phyloP scores from a whole-genome alignment of 345 rosid species.

The Dipteronia dyeriana region DNA sequence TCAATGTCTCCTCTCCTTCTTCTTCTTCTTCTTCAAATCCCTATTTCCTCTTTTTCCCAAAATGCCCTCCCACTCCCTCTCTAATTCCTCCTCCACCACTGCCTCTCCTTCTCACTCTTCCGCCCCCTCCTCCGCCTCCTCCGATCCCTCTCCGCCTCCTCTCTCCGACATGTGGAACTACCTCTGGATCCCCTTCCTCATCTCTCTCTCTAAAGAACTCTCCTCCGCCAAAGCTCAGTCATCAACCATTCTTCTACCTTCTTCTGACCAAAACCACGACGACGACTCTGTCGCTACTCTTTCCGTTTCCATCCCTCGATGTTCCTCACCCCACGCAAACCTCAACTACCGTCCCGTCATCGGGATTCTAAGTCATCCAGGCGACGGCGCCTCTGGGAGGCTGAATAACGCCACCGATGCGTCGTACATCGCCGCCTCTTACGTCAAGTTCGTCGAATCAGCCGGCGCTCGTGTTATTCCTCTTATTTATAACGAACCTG shows the following conservation, averaged over 20 bases:
- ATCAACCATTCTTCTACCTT: constrained; percentile 49
- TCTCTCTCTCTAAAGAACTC: constrained; percentile 52
- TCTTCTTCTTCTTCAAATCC: not conserved
- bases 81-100: not conserved
- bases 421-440: constrained; percentile 80
- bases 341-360: constrained; percentile 81
- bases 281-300: too few species aligned
- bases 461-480: constrained; percentile 95
- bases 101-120: not conserved
- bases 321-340: constrained; percentile 49
- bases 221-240: constrained; percentile 36
- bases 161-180: constrained; percentile 45
- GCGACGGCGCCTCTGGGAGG: constrained; percentile 89
- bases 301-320: constrained; percentile 17
- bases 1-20: not conserved
- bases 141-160: constrained; percentile 28
- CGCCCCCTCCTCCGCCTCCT: constrained; percentile 24
- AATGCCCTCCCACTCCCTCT: constrained; percentile 6
- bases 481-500: constrained; percentile 72
- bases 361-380: constrained; percentile 82
- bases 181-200: constrained; percentile 47
- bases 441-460: constrained; percentile 85
- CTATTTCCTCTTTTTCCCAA: not conserved
- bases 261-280: constrained; percentile 24
- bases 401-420: constrained; percentile 52